Evolutionary conservation across 805 yeast species (phyloP), one percentile per base, ranked within the genome.

Genomic region (Ogataea glucozyma): DNA sequence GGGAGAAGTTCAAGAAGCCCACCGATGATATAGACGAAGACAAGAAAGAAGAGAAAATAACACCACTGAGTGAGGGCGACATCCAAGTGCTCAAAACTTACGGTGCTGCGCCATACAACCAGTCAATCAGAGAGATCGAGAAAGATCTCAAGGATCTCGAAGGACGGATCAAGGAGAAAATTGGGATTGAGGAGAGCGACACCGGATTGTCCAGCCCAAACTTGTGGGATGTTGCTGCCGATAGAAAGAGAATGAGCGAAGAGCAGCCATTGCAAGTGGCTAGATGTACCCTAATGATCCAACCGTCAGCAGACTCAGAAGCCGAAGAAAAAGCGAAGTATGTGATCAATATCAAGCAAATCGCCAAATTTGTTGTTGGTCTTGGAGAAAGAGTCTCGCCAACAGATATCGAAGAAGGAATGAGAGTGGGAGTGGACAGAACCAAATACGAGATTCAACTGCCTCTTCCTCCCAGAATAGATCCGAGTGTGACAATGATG

Each of bases 401-500:
- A 26, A 93, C 99, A 0, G 99, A 93, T 75, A 90, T 93, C 44
- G 99, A 93, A 69, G 99, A 95, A 67, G 98, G 99, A 41, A 95
- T 93, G 99, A 80, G 99, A 64, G 98, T 93, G 27, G 99, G 99
- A 60, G 99, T 93, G 44, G 99, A 95, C 65, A 81, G 99, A 66
- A 89, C 87, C 59, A 91, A 91, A 68, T 93, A 93, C 69, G 96
- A 90, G 66, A 95, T 93, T 61, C 96, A 91, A 73, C 75, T 93
- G 58, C 99, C 99, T 22, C 75, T 93, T 52, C 99, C 99, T 9
- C 99, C 99, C 43, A 76, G 95, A 61, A 93, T 93, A 62, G 99
- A 93, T 66, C 98, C 99, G 11, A 79, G 89, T 29, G 99, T 93
- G 41, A 93, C 99, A 6, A 93, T 93, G 99, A 93, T 93, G 99